phyloP scores from a whole-genome alignment of 208 protist genomes.

The Trypanosomatidae sp. region DNA sequence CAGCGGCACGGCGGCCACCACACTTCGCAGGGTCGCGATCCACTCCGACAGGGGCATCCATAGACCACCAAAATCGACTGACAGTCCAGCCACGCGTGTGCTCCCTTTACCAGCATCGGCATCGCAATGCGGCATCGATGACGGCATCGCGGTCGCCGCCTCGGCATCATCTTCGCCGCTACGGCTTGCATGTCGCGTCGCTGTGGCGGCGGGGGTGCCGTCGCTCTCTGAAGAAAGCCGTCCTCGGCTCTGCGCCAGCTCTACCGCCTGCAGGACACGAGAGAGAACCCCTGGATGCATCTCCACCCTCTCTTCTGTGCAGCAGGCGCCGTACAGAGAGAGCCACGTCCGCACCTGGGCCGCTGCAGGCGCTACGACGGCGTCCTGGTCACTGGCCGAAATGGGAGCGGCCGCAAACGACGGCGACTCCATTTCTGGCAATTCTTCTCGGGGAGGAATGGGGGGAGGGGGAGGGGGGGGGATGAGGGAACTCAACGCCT shows the following conservation, averaged over 20 bases:
- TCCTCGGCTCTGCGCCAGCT: background rate
- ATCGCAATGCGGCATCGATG: background rate
- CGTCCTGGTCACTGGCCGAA: background rate
- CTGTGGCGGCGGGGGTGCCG: background rate
- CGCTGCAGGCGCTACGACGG: background rate
- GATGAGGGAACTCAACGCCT: background rate
- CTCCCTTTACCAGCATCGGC: too few species aligned
- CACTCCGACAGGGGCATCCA: conserved; percentile 25
- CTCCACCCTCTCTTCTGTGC: conserved; percentile 13
- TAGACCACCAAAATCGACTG: conserved; percentile 8
- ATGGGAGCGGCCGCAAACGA: background rate
- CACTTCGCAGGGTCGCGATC: conserved; percentile 17
- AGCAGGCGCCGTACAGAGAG: conserved; percentile 15
- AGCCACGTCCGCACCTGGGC: conserved; percentile 10
- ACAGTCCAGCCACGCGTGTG: background rate
- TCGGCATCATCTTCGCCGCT: background rate
- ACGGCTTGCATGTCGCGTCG: background rate
- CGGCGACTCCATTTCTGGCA: background rate
- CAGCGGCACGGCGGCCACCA: conserved; percentile 10
- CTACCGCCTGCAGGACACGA: conserved; percentile 18
- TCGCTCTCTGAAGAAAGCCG: background rate
- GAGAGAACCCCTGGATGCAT: conserved; percentile 12
- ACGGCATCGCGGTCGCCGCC: background rate
- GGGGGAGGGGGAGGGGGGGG: background rate
- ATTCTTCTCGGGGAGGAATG: too few species aligned